Evolutionary conservation across 176 grass and related monocot species (phyloP).

Genomic region (Avena insularis): DNA sequence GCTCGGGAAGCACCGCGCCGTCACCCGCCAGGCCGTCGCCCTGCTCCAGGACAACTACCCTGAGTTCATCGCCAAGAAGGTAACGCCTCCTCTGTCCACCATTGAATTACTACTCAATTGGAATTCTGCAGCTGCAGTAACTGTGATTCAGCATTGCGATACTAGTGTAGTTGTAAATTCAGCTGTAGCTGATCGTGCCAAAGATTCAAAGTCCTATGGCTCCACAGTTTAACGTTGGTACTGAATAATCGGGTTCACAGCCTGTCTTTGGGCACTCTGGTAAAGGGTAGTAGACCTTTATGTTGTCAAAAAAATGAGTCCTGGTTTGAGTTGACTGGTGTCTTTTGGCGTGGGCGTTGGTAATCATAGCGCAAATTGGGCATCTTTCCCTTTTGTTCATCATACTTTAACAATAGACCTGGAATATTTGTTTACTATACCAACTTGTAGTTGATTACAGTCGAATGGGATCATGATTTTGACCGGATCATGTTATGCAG

Average conservation of each 20-base stretch:
- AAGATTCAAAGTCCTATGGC: conserved; percentile 29
- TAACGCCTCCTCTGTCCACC: conserved; percentile 17
- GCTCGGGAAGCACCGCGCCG: conserved; percentile 89
- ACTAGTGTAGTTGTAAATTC: background rate
- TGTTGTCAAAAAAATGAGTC: background rate
- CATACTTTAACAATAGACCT: background rate
- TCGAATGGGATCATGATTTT: conserved; percentile 12
- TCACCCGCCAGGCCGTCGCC: conserved; percentile 79
- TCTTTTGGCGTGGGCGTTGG: conserved; percentile 48
- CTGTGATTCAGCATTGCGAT: background rate
- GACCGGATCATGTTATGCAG: conserved; percentile 45
- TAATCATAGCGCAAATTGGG: conserved; percentile 25
- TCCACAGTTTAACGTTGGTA: conserved; percentile 35
- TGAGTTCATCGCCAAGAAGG: conserved; percentile 99
- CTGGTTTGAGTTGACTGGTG: conserved; percentile 46
- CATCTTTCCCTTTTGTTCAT: conserved; percentile 32
- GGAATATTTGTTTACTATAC: background rate
- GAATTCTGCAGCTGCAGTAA: conserved; percentile 1
- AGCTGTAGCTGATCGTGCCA: background rate
- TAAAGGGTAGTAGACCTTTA: conserved; percentile 47
- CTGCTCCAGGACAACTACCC: conserved; percentile 98
- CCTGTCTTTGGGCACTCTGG: conserved; percentile 28
- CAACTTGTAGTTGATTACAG: background rate
- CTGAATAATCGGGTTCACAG: conserved; percentile 40
- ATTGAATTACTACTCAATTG: conserved; percentile 14